A percentile compares a stretch with the other conserved stretches of the same genome.
These are phyloP conservation scores for Eucalyptus cladocalyx DNA, from an alignment of 345 rosid species.

Conservation along the genomic window DNA sequence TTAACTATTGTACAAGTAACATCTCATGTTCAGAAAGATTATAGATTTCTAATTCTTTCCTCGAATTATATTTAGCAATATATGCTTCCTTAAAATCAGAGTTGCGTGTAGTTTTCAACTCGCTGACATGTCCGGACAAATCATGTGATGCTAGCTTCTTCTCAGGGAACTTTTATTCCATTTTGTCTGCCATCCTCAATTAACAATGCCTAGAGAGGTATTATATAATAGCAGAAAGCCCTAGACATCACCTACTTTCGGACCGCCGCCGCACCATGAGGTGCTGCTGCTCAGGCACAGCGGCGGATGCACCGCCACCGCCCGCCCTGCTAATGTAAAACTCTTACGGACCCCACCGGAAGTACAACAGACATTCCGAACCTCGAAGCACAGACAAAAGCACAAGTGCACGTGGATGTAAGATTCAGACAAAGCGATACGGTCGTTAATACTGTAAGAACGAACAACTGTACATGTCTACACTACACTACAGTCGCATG, in stretches of 20 bases:
- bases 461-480: background rate
- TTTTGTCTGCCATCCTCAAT: background rate
- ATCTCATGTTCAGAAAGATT: background rate
- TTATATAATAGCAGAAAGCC: background rate
- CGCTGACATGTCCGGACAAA: background rate
- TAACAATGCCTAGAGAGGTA: background rate
- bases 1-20: background rate
- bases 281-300: background rate
- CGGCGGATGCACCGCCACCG: background rate
- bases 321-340: background rate
- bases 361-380: background rate
- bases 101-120: background rate
- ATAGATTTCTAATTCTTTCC: background rate
- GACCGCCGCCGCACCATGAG: background rate
- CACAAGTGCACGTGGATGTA: background rate
- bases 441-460: background rate
- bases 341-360: background rate
- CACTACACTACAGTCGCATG: background rate
- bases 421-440: background rate
- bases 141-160: background rate
- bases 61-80: background rate
- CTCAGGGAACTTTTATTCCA: background rate
- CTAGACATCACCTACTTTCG: background rate
- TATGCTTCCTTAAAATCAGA: background rate
- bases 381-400: background rate